Base-by-base conservation (phyloP, 2,329 filamentous ascomycete species). In the Colletotrichum truncatum region DNA sequence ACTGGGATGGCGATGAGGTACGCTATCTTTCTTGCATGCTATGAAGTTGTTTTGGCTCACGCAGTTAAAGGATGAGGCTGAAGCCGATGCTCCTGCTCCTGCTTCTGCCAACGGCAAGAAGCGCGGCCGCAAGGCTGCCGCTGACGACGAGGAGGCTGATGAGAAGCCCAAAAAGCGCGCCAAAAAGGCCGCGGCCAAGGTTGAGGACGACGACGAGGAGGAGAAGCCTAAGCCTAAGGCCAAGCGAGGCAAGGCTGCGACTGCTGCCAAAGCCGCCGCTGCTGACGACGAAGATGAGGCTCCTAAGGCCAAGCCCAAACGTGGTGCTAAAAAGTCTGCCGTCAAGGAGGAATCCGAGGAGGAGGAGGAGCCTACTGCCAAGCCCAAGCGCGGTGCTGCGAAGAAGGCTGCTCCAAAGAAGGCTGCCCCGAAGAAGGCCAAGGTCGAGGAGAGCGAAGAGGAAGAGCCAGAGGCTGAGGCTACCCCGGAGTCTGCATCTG, bases 211-310 rank as follows among this genome's bases (percentile, higher is more conserved):
- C 32, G 67, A 57, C 14, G 59, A 56, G 11, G 65, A 67, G 18
- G 64, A 64, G 36, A 71, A 75, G 56, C 69, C 76, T 23, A 78
- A 79, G 66, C 23, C 58, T 36, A 79, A 77, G 68, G 70, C 75
- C 21, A 80, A 76, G 70, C 59, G 53, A 16, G 21, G 39, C 25
- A 67, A 67, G 38, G 45, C 41, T n/a, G 41, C 55, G 2, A 30
- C 45, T 28, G 30, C 55, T 34, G 23, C n/a, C n/a, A 73, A 75
- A 49, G 54, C 62, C 4, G 41, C 32, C 14, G n/a, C 68, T 41
- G 72, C 74, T n/a, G 68, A 70, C 32, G 65, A 71, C 21, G 68
- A 70, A 7, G 71, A 67, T 11, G 69, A 63, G 10, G 36, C 36
- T 39, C 57, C 61, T 1, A 68, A 71, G 23, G 59, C 70, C 21